Conservation (phyloP, 257 asterid genomes). For the Craterostigma plantagineum region DNA sequence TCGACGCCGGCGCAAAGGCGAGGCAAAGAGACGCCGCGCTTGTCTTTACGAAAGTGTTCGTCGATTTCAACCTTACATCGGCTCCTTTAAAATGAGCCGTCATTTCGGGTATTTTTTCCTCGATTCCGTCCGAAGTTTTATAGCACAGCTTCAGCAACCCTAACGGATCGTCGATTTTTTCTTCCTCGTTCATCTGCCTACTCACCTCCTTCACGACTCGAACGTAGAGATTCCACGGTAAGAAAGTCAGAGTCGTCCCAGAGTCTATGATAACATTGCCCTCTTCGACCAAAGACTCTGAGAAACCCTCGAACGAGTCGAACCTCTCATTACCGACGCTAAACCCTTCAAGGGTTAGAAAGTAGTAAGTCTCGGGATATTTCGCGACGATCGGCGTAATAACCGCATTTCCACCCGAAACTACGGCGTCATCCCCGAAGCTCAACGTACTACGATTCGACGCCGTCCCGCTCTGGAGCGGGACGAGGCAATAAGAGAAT, state of each 20-base stretch:
- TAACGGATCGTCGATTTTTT: constrained; percentile 12
- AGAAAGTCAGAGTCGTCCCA: constrained; percentile 34
- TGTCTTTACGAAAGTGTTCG: constrained; percentile 15
- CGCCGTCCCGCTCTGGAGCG: not conserved
- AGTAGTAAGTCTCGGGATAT: constrained; percentile 15
- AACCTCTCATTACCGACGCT: constrained; percentile 17
- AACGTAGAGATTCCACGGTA: constrained; percentile 14
- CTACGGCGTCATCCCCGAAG: constrained; percentile 21
- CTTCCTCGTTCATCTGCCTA: constrained; percentile 2
- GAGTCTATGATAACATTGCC: constrained; percentile 48
- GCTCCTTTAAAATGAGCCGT: constrained; percentile 40
- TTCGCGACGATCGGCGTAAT: constrained; percentile 25
- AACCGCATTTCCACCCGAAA: constrained; percentile 22
- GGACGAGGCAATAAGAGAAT: constrained; percentile 56
- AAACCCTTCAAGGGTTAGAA: constrained; percentile 34
- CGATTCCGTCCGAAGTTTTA: not conserved
- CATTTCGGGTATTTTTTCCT: constrained; percentile 13
- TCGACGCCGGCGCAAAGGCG: constrained; percentile 13
- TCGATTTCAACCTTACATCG: constrained; percentile 24
- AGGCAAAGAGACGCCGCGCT: constrained; percentile 17
- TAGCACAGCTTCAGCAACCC: constrained; percentile 25
- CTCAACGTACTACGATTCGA: constrained; percentile 23
- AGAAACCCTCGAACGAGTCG: not conserved
- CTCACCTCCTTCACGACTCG: constrained; percentile 9
- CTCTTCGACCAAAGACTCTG: not conserved